These are phyloP conservation scores for Phytophthora vignae DNA, from an alignment of 352 stramenopile species.

Conservation along the genomic window DNA sequence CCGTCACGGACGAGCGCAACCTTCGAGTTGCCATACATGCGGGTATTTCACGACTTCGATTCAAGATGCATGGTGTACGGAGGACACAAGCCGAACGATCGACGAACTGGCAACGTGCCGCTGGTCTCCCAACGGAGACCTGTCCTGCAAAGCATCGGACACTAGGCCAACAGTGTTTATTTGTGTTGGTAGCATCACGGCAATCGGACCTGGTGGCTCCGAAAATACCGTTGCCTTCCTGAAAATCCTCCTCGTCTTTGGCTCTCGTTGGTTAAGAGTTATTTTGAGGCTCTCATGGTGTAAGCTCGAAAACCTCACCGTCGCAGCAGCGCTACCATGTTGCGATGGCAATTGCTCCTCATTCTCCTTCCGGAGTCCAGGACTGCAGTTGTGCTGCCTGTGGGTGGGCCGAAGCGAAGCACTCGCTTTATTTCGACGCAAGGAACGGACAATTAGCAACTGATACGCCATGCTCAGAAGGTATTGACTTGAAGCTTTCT, in stretches of 20 bases:
- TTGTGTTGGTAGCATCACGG: neutral
- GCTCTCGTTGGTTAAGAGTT: slow-evolving; percentile 21
- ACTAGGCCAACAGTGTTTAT: neutral
- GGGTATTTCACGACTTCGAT: neutral
- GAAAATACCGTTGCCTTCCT: slow-evolving; percentile 9
- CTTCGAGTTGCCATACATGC: no score
- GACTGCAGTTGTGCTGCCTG: slow-evolving; percentile 12
- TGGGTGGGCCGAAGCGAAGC: neutral
- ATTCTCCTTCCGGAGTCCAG: slow-evolving; percentile 21
- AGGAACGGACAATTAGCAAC: neutral
- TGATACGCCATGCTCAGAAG: slow-evolving; percentile 26
- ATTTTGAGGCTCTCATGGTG: slow-evolving; percentile 23
- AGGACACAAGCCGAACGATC: neutral
- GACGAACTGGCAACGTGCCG: slow-evolving; percentile 5
- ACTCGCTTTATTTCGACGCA: slow-evolving; percentile 5
- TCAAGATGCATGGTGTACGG: neutral
- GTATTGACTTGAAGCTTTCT: slow-evolving; percentile 4
- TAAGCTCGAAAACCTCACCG: slow-evolving; percentile 18
- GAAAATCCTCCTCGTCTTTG: slow-evolving; percentile 17
- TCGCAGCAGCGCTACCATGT: neutral
- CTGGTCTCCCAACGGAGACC: slow-evolving; percentile 3
- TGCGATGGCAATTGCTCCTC: slow-evolving; percentile 12
- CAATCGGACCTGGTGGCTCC: neutral
- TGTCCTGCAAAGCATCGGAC: slow-evolving; percentile 7
- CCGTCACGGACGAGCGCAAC: no score